Evolutionary conservation across 331 rosid species (phyloP), one percentile per base, ranked within the genome.

Genomic region (Malus hybrid): DNA sequence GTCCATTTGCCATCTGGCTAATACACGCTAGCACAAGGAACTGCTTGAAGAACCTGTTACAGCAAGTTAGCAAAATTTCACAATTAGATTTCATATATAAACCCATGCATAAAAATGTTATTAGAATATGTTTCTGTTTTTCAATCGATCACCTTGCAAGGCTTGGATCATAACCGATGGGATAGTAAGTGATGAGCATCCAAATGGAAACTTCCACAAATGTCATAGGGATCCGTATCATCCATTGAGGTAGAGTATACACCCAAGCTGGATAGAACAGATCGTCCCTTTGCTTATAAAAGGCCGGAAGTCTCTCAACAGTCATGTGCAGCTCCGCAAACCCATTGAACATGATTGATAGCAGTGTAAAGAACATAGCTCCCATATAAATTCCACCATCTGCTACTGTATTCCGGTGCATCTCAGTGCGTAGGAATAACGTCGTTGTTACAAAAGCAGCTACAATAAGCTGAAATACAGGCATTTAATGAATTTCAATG

Each of bases 211-310:
- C 61, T 52, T 76, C 80, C 10, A 76, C 20, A 12, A 76, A 28
- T 3, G 80, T 68, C n/a, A 76, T 76, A 19, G 75, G 75, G 29
- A 76, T 64, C 32, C 68, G 28, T 28, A 76, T 33, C 30, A 76
- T 13, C 75, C 50, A 57, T 20, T 58, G 16, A 12, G 95, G 95
- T 74, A 81, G 76, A 34, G 61, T 79, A 46, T 86, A 86, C 8
- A 87, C 77, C 95, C 95, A 89, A 10, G 95, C 33, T 26, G 95
- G 92, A 79, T 80, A 87, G 77, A 87, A 86, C 18, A 84, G 70
- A 56, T 74, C 88, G 48, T 87, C 90, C 50, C 95, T 44, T 46
- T 89, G 95, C 82, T 87, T 89, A 86, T 78, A 87, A 77, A 87
- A 87, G 65, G 82, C 78, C 14, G 90, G 95, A 75, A 89, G 88